phyloP scores from a whole-genome alignment of 2,329 filamentous ascomycete genomes.

The Tothia fuscella region DNA sequence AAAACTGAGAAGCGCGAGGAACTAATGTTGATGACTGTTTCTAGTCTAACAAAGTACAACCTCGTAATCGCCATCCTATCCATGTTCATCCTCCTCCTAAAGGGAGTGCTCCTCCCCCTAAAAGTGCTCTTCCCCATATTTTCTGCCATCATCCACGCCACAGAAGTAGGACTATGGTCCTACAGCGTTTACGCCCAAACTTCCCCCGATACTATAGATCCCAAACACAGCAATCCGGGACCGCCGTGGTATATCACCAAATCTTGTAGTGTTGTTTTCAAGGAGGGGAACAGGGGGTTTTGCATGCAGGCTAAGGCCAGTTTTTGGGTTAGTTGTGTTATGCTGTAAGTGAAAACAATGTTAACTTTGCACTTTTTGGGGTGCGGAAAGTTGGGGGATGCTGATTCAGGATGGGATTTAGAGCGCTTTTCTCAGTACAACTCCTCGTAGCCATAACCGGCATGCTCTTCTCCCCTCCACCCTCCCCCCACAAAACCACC shows the following conservation, averaged over 20 bases:
- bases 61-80: slow-evolving; percentile 64
- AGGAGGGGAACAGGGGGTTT: slow-evolving; percentile 41
- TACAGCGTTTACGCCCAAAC: slow-evolving; percentile 59
- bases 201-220: slow-evolving; percentile 60
- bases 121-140: slow-evolving; percentile 58
- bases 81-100: slow-evolving; percentile 63
- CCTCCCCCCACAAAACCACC: too few species aligned
- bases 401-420: not conserved
- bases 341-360: slow-evolving; percentile 49
- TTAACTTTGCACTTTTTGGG: not conserved
- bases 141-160: slow-evolving; percentile 44
- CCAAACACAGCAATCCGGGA: slow-evolving; percentile 45
- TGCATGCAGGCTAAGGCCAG: slow-evolving; percentile 58
- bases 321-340: slow-evolving; percentile 52
- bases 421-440: slow-evolving; percentile 20
- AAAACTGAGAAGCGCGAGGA: not conserved
- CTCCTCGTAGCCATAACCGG: slow-evolving; percentile 49
- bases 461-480: slow-evolving; percentile 36
- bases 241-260: slow-evolving; percentile 66
- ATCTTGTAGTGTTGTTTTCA: slow-evolving; percentile 50
- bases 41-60: slow-evolving; percentile 62
- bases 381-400: not conserved
- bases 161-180: slow-evolving; percentile 50
- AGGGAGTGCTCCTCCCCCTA: slow-evolving; percentile 58
- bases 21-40: slow-evolving; percentile 6